phyloP scores from a whole-genome alignment of 768 basidiomycete genomes.

The Leccinum aurantiacum region DNA sequence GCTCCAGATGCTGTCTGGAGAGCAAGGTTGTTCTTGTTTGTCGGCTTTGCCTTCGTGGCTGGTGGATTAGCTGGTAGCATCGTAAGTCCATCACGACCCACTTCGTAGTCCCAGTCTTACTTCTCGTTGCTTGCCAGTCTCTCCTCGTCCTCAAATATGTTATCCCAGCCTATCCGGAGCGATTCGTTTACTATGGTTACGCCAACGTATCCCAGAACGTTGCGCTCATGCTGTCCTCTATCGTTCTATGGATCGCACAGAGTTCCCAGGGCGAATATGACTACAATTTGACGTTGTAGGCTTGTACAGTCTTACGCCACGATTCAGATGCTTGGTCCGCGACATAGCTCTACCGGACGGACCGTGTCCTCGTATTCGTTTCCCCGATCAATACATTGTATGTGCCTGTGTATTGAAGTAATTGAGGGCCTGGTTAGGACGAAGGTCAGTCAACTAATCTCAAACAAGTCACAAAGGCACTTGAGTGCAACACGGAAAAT shows the following conservation, averaged over 20 bases:
- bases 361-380: neutral
- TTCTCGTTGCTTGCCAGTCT: slow-evolving; percentile 48
- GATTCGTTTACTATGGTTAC: slow-evolving; percentile 88
- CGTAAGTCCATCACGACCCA: slow-evolving; percentile 49
- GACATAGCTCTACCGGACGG: slow-evolving; percentile 2
- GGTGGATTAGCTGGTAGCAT: slow-evolving; percentile 97
- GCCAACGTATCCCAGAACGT: slow-evolving; percentile 96
- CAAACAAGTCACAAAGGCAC: neutral
- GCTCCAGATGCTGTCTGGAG: slow-evolving; percentile 88
- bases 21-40: slow-evolving; percentile 85
- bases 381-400: neutral
- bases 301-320: neutral
- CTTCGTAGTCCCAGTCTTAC: neutral
- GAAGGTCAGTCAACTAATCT: neutral
- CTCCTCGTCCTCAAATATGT: slow-evolving; percentile 90
- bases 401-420: neutral
- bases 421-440: neutral
- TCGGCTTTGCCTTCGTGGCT: slow-evolving; percentile 97
- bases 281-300: slow-evolving; percentile 77
- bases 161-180: slow-evolving; percentile 65
- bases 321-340: slow-evolving; percentile 3
- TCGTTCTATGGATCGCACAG: slow-evolving; percentile 92
- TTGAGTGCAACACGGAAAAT: neutral
- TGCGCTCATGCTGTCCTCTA: slow-evolving; percentile 77
- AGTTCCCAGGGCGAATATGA: slow-evolving; percentile 86